These are phyloP conservation scores for Endotrypanum monterogeii DNA, from an alignment of 208 protist genomes.

Conservation along the genomic window DNA sequence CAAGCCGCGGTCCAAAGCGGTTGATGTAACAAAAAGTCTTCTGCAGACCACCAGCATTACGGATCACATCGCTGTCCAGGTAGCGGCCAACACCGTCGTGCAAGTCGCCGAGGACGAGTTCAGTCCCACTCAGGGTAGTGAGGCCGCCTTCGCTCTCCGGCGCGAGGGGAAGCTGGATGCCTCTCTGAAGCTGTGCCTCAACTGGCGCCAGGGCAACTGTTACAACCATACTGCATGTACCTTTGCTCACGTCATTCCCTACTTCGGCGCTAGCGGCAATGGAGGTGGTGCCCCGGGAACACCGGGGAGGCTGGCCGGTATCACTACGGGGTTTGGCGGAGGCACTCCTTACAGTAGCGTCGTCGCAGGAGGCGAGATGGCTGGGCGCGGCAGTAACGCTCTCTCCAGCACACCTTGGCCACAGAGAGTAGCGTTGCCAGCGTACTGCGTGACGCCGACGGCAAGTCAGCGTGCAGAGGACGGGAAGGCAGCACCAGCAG, in stretches of 20 bases:
- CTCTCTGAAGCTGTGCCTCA: constrained; percentile 69
- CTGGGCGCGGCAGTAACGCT: constrained; percentile 1
- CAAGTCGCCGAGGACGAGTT: constrained; percentile 71
- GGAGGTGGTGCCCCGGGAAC: constrained; percentile 1
- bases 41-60: constrained; percentile 58
- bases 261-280: constrained; percentile 44
- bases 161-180: constrained; percentile 67
- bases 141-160: constrained; percentile 64
- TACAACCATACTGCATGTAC: constrained; percentile 74
- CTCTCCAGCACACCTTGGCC: constrained; percentile 10
- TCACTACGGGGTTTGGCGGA: neutral
- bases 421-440: constrained; percentile 11
- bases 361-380: neutral
- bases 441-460: constrained; percentile 4
- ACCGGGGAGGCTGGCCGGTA: constrained; percentile 3
- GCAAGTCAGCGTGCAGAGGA: constrained; percentile 4
- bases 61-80: constrained; percentile 66
- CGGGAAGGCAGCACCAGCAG: neutral
- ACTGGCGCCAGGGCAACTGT: constrained; percentile 76
- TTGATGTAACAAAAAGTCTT: constrained; percentile 80
- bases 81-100: constrained; percentile 37
- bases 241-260: constrained; percentile 66
- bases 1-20: constrained; percentile 52
- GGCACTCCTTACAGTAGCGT: constrained; percentile 8
- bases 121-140: constrained; percentile 80